Percentiles rank a stretch among this genome's conserved stretches.
phyloP scores from a whole-genome alignment of 2,329 filamentous ascomycete species.

The Drechslerella coelobrocha region DNA sequence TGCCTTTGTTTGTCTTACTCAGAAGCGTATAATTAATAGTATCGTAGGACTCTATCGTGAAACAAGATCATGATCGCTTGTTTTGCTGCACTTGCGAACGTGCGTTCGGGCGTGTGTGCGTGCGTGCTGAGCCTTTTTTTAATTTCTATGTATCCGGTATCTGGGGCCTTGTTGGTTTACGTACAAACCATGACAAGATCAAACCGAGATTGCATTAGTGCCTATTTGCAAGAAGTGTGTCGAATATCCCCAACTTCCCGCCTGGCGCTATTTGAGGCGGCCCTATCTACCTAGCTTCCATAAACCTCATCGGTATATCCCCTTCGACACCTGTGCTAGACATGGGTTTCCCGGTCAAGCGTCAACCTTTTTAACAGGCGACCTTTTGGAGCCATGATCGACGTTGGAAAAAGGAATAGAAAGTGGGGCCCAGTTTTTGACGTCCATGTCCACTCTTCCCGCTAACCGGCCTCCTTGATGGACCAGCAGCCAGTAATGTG shows the following conservation, averaged over 20 bases:
- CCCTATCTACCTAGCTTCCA: conserved; percentile 25
- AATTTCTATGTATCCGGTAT: too few relatives aligned
- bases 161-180: too few relatives aligned
- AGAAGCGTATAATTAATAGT: not conserved
- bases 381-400: conserved; percentile 46
- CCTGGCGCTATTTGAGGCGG: conserved; percentile 38
- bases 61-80: not conserved
- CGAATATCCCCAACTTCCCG: not conserved
- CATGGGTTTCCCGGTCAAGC: conserved; percentile 50
- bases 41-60: not conserved
- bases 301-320: conserved; percentile 17
- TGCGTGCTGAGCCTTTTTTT: too few relatives aligned
- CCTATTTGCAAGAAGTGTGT: not conserved
- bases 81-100: too few relatives aligned
- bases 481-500: not conserved
- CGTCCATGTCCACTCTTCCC: conserved; percentile 26
- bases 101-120: too few relatives aligned
- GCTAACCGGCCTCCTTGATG: conserved; percentile 28
- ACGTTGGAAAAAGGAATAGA: conserved; percentile 15
- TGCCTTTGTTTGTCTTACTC: not conserved
- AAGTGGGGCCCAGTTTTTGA: conserved; percentile 31
- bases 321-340: conserved; percentile 22
- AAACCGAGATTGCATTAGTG: too few relatives aligned
- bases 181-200: too few relatives aligned
- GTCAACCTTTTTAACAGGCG: conserved; percentile 50